phyloP scores from a whole-genome alignment of 176 grass and related monocot species.

The Triticum monococcum region DNA sequence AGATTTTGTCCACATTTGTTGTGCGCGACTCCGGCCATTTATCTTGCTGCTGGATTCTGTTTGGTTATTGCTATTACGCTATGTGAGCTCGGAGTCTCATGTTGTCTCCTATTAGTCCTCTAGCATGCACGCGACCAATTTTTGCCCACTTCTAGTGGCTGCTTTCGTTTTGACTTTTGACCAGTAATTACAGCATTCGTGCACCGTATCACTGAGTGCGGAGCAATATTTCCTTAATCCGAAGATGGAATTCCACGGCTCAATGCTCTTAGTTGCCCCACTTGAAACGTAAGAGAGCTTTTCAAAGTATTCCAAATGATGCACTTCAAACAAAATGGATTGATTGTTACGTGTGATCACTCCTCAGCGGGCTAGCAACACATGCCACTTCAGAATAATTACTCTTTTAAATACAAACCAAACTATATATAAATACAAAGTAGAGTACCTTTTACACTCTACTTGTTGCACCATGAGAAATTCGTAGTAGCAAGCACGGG shows the following conservation, averaged over 20 bases:
- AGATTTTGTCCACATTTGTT: background rate
- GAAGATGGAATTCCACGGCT: background rate
- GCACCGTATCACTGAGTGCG: background rate
- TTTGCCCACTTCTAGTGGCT: background rate
- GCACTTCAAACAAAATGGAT: background rate
- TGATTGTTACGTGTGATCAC: background rate
- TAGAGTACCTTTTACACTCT: no score
- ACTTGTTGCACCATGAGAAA: no score
- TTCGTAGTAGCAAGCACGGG: no score
- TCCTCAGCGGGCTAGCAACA: background rate
- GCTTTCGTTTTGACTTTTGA: constrained; percentile 1
- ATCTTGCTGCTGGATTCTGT: background rate
- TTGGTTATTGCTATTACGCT: no score
- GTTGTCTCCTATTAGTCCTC: background rate
- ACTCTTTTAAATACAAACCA: background rate
- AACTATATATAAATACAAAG: background rate
- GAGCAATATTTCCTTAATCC: background rate
- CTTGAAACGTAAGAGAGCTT: background rate
- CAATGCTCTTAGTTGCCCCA: background rate
- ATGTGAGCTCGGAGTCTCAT: no score
- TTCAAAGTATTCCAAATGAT: background rate
- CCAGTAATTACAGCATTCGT: background rate
- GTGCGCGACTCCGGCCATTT: no score
- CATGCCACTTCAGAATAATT: background rate
- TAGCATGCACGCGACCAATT: background rate